Conservation (phyloP, 352 stramenopile species). For the Blastocystis sp. region DNA sequence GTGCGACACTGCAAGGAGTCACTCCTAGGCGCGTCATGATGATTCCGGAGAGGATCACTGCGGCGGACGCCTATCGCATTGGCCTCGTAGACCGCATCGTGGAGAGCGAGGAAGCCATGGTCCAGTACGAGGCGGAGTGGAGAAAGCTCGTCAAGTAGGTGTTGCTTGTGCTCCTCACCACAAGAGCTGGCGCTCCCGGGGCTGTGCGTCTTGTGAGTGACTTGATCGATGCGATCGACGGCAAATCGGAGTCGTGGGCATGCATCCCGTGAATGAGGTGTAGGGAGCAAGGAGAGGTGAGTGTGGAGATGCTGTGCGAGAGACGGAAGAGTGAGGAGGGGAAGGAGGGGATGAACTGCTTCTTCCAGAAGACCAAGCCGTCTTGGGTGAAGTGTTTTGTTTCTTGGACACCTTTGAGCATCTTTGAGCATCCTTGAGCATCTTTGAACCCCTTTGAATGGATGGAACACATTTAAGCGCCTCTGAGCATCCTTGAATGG, state of each 20-base stretch:
- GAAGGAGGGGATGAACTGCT: constrained; percentile 66
- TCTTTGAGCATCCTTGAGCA: no score
- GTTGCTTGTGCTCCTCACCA: background rate
- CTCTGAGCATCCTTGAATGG: no score
- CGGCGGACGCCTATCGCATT: constrained; percentile 37
- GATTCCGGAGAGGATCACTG: constrained; percentile 55
- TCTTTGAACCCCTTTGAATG: no score
- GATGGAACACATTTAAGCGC: no score
- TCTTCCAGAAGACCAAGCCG: constrained; percentile 57
- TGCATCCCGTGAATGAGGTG: background rate
- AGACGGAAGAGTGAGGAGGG: constrained; percentile 53
- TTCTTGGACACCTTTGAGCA: background rate
- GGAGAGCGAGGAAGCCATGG: constrained; percentile 38
- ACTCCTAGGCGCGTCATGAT: constrained; percentile 43
- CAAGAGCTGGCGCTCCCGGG: background rate
- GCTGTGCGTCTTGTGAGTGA: constrained; percentile 50
- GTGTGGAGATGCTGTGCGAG: constrained; percentile 62
- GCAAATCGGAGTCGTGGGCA: background rate
- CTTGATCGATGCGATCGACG: constrained; percentile 43
- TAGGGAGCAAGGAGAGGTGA: constrained; percentile 42
- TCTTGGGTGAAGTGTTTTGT: constrained; percentile 56
- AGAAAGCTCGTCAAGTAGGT: constrained; percentile 22
- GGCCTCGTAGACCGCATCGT: constrained; percentile 52
- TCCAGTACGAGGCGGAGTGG: constrained; percentile 37
- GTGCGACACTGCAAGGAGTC: background rate